These are phyloP conservation scores for Aquilaria sinensis DNA, from an alignment of 345 rosid species.

Conservation along the genomic window DNA sequence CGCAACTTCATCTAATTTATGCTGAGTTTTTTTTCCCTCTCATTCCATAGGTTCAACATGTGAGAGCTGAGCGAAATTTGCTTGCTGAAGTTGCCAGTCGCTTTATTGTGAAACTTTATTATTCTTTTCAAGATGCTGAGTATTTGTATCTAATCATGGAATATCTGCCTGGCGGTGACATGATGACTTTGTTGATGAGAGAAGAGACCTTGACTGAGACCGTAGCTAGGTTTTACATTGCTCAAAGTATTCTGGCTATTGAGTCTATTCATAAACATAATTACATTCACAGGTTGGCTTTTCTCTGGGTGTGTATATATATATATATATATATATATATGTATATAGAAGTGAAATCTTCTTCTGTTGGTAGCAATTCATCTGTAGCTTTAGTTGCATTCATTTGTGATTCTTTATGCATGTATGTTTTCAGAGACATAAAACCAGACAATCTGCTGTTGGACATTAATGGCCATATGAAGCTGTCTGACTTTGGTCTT, in stretches of 20 bases:
- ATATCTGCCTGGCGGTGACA: conserved; percentile 96
- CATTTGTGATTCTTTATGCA: too few relatives aligned
- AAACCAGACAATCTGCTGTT: conserved; percentile 96
- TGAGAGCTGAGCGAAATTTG: conserved; percentile 94
- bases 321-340: too few relatives aligned
- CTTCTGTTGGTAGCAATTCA: conserved; percentile 4
- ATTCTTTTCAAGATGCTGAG: conserved; percentile 93
- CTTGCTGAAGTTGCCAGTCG: conserved; percentile 97
- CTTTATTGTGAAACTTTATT: conserved; percentile 90
- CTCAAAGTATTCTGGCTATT: conserved; percentile 91
- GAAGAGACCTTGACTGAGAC: conserved; percentile 82
- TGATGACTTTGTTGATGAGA: conserved; percentile 94
- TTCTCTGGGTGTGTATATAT: too few relatives aligned
- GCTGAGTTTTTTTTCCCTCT: too few relatives aligned
- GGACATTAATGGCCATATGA: conserved; percentile 95
- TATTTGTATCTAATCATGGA: conserved; percentile 92
- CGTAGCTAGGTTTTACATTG: conserved; percentile 85
- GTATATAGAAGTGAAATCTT: background rate
- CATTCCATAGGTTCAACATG: conserved; percentile 76
- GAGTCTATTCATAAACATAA: conserved; percentile 92
- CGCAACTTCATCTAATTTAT: too few relatives aligned
- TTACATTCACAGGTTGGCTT: conserved; percentile 80
- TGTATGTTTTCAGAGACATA: conserved; percentile 52
- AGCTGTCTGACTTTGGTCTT: conserved; percentile 95
- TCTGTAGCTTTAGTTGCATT: too few relatives aligned